Evolutionary conservation across 129 eudicot genomes (phyloP), one percentile per base, ranked within the genome.

Genomic region (Helianthus tuberosus): DNA sequence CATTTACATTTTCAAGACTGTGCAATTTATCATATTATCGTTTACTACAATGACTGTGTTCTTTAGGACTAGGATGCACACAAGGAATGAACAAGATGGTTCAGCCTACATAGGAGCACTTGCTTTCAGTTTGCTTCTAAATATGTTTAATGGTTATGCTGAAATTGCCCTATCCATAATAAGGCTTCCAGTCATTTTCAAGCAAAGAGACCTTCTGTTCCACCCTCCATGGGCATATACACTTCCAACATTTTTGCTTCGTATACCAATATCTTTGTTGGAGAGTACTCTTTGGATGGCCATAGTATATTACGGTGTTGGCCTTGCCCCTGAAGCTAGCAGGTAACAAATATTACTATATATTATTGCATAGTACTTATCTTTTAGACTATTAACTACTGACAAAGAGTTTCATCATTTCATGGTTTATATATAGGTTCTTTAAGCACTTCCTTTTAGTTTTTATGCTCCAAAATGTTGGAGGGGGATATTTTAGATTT

Each of bases 171-270:
- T 89, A 61, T 79, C 78, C 4, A 69, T 89, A 51, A 77, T 80
- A 46, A 87, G 97, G 57, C 91, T 92, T 83, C 96, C 97, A 10
- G 97, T 92, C 5, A 78, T 92, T 57, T 89, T 83, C 75, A 92
- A 92, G 78, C 97, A 92, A 8, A 77, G 93, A 73, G 97, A 92
- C 70, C 90, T 87, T 71, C 75, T 92, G 35, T 92, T 92, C 75
- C 88, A 85, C 61, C 97, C 97, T 3, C 75, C 93, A 6, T 92
- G 97, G 97, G 80, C 91, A 14, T 89, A 78, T 44, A 92, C 96
- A 0, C 60, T 92, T 49, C 89, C 97, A 15, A 87, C 79, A 4
- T 87, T 89, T 67, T 69, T 89, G 72, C 86, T 92, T 10, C 81
- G 87, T 12, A 2, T 89, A n/a, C 96, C 97, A 3, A 83, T 92